Percentiles rank a stretch among this genome's conserved stretches.
phyloP scores from a whole-genome alignment of 768 basidiomycete genomes.

The Boletus tomentosulus region DNA sequence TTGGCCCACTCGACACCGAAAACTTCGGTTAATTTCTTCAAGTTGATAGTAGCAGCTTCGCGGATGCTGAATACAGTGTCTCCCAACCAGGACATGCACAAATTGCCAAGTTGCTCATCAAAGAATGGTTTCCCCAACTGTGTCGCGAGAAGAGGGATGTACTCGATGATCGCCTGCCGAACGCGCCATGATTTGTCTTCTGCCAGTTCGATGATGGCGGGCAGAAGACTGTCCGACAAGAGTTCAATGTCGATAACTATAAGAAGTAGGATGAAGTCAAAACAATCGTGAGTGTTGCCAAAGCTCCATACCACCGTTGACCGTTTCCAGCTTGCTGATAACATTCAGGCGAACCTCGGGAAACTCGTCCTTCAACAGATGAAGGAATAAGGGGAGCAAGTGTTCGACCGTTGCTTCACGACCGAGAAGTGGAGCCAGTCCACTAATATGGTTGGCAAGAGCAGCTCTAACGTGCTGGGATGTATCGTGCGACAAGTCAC shows the following conservation, averaged over 20 bases:
- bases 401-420: slow-evolving; percentile 94
- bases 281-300: not conserved
- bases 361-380: slow-evolving; percentile 97
- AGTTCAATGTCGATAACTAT: slow-evolving; percentile 97
- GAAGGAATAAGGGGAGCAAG: slow-evolving; percentile 93
- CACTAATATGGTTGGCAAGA: slow-evolving; percentile 92
- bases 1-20: slow-evolving; percentile 99
- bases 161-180: slow-evolving; percentile 99
- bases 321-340: slow-evolving; percentile 96
- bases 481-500: slow-evolving; percentile 86
- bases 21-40: slow-evolving; percentile 96
- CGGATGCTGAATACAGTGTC: slow-evolving; percentile 98
- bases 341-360: slow-evolving; percentile 96
- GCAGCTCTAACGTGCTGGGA: slow-evolving; percentile 98
- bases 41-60: slow-evolving; percentile 95
- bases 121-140: slow-evolving; percentile 97
- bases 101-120: slow-evolving; percentile 92
- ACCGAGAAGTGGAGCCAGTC: slow-evolving; percentile 90
- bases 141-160: slow-evolving; percentile 97
- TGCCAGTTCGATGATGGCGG: slow-evolving; percentile 95
- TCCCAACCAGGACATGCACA: slow-evolving; percentile 99
- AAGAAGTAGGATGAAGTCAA: slow-evolving; percentile 9
- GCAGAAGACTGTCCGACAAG: slow-evolving; percentile 89
- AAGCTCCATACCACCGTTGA: slow-evolving; percentile 67
- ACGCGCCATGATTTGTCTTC: slow-evolving; percentile 99